phyloP scores from a whole-genome alignment of 164 flowering plant genomes.

The Tetrastigma voinierianum region DNA sequence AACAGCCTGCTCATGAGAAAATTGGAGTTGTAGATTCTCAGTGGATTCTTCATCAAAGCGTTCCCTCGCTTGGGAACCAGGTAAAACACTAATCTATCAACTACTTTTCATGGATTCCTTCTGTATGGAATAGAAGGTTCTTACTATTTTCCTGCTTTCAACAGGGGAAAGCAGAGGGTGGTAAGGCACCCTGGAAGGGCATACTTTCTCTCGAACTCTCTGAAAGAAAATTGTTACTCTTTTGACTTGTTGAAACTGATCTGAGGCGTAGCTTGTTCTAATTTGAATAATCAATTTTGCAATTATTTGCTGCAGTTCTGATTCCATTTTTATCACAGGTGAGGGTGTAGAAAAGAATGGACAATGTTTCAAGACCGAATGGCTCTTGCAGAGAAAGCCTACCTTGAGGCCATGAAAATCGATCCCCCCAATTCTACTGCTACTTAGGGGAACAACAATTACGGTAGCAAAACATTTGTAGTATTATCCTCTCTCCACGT shows the following conservation, averaged over 20 bases:
- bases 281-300: not conserved
- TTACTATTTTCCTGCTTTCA: conserved; percentile 6
- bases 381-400: conserved; percentile 56
- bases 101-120: not conserved
- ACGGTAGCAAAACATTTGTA: not conserved
- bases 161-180: conserved; percentile 48
- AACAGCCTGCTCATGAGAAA: conserved; percentile 78
- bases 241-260: too few relatives aligned
- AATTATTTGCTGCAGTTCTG: not conserved
- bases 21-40: conserved; percentile 79
- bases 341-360: conserved; percentile 83
- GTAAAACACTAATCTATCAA: conserved; percentile 16
- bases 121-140: too few relatives aligned
- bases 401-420: conserved; percentile 43
- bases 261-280: too few relatives aligned
- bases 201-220: conserved; percentile 25
- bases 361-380: conserved; percentile 66
- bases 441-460: conserved; percentile 7
- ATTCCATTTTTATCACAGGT: conserved; percentile 44
- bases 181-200: conserved; percentile 75
- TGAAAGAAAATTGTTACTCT: too few relatives aligned
- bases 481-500: not conserved
- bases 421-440: conserved; percentile 46
- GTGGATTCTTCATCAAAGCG: conserved; percentile 67
- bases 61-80: conserved; percentile 78